Conservation (phyloP, 805 yeast genomes). For the Schizosaccharomyces osmophilus region DNA sequence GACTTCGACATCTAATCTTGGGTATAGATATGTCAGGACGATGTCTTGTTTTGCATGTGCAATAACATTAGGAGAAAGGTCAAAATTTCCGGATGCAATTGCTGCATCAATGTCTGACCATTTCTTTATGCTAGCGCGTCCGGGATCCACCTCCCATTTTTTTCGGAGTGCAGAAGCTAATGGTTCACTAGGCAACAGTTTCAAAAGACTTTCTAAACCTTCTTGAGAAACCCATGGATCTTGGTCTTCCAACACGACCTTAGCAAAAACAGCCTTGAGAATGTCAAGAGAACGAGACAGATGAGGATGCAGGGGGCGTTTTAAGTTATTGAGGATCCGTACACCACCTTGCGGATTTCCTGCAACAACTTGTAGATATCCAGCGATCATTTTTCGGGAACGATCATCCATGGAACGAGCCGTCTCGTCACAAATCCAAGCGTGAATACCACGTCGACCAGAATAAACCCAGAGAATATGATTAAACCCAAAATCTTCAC, state of each 20-base stretch:
- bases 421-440: constrained; percentile 79
- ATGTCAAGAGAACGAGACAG: constrained; percentile 41
- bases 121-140: constrained; percentile 32
- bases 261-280: constrained; percentile 36
- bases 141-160: constrained; percentile 33
- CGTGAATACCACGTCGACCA: constrained; percentile 97
- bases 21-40: constrained; percentile 59
- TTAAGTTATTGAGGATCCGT: constrained; percentile 22
- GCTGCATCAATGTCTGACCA: constrained; percentile 45
- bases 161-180: constrained; percentile 21
- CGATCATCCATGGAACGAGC: constrained; percentile 54
- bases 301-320: constrained; percentile 79
- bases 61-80: constrained; percentile 22
- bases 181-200: constrained; percentile 35
- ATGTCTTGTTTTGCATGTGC: constrained; percentile 62
- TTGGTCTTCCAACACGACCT: constrained; percentile 51
- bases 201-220: constrained; percentile 30
- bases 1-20: constrained; percentile 81
- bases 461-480: constrained; percentile 86
- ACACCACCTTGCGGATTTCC: constrained; percentile 22
- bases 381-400: constrained; percentile 54
- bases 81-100: constrained; percentile 19
- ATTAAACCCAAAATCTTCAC: constrained; percentile 73
- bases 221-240: constrained; percentile 55
- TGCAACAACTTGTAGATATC: constrained; percentile 50